These are phyloP conservation scores for Aquanectria penicillioides DNA, from an alignment of 2,329 filamentous ascomycete genomes.

Conservation along the genomic window DNA sequence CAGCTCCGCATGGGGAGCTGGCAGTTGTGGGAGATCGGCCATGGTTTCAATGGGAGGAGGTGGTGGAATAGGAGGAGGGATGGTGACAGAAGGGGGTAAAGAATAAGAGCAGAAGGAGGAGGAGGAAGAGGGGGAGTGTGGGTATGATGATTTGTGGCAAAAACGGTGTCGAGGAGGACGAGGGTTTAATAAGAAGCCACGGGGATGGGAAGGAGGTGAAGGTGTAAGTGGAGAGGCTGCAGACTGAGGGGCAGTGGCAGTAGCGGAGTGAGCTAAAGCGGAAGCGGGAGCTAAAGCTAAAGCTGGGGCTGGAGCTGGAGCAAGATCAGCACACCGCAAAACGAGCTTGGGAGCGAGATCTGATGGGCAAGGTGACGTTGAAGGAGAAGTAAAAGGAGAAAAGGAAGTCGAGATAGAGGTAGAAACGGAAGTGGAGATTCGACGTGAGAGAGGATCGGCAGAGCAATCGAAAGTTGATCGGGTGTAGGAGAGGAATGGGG, in stretches of 20 bases:
- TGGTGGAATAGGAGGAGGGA: not conserved
- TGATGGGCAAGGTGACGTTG: no score
- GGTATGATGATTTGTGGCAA: no score
- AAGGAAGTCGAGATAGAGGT: not conserved
- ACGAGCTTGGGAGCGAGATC: no score
- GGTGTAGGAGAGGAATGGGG: not conserved
- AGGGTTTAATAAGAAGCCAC: not conserved
- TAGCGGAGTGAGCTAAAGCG: constrained; percentile 13
- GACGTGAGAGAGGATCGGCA: no score
- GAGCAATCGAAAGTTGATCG: not conserved
- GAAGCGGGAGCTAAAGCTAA: constrained; percentile 3
- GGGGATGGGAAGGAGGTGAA: not conserved
- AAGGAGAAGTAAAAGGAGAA: not conserved
- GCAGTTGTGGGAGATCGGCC: constrained; percentile 55
- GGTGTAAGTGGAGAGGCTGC: constrained; percentile 20
- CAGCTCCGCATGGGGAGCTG: constrained; percentile 57
- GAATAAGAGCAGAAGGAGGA: not conserved
- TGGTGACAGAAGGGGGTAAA: not conserved
- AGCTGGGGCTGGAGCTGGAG: not conserved
- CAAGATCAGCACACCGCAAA: not conserved
- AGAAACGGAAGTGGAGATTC: not conserved
- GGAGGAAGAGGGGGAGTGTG: not conserved
- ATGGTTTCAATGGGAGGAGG: constrained; percentile 45
- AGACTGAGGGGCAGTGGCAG: constrained; percentile 8
- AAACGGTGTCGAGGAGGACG: constrained; percentile 2